Evolutionary conservation across 192 early-diverging fungal species (phyloP), one percentile per base, ranked within the genome.

Genomic region (Spizellomyces sp.): DNA sequence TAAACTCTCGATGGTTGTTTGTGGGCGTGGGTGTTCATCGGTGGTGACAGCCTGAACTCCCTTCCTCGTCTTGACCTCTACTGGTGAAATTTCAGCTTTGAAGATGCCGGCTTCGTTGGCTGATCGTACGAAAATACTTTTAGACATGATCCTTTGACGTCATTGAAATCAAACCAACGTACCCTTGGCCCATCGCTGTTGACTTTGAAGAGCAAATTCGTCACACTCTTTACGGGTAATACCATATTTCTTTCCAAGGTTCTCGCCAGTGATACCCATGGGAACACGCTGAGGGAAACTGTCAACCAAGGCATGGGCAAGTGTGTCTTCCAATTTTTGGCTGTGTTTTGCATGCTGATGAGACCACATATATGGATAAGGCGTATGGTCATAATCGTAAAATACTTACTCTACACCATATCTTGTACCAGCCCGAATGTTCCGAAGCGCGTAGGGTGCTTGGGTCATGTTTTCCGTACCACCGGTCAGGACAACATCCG

Each of bases 181-280:
- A 90, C 87, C 88, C 64, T 80, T 80, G 45, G 90, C 94, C 91
- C 93, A 96, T 64, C 92, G 92, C 76, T 93, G 86, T 83, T 99
- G 96, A 65, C 88, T 88, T 58, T 77, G 70, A 15, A 94, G 75
- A 15, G 95, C 95, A 76, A 86, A 96, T 50, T 85, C 85, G 80
- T 99, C 96, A 70, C 90, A 93, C 21, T 95, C 87, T 62, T 86
- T 76, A 45, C 94, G 90, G 5, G 91, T 86, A 58, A 99, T 85
- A 60, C 84, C 80, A 85, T 95, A 95, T 81, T 93, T 80, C 50
- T 89, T 83, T 17, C 86, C 93, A 69, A 99, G 85, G 71, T 95
- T 93, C 79, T 99, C 96, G 61, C 94, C 93, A 19, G 95, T 97
- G 74, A 97, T 92, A 56, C 93, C 95, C 95, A 97, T 97, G 27